A percentile compares a stretch with the other conserved stretches of the same genome.
Evolutionary conservation across 129 eudicot genomes (phyloP).

Genomic region (Artemisia argyi): DNA sequence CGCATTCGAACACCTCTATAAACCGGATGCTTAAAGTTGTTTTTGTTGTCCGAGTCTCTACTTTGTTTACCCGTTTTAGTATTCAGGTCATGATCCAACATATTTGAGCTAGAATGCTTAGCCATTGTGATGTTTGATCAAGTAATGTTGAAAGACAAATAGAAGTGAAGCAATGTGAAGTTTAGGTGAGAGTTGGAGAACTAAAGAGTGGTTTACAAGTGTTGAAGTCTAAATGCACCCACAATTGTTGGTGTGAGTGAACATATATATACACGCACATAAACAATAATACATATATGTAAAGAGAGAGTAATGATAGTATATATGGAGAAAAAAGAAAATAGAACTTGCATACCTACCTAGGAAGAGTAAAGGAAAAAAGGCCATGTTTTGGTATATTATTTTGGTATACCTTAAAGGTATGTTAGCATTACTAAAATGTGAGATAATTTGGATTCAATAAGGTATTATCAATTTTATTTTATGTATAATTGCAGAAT

Average conservation of each 20-base stretch:
- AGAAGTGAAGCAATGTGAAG: constrained; percentile 17
- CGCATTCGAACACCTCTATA: constrained; percentile 44
- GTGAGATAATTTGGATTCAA: no score
- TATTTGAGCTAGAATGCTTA: neutral
- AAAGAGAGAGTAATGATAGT: neutral
- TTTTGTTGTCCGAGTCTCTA: constrained; percentile 19
- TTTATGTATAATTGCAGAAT: no score
- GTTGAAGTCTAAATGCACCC: constrained; percentile 33
- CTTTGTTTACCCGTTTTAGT: constrained; percentile 18
- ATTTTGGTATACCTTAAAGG: no score
- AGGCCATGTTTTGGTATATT: no score
- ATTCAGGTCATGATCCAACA: neutral
- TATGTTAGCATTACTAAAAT: no score
- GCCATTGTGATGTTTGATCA: constrained; percentile 20
- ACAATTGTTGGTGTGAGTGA: constrained; percentile 31
- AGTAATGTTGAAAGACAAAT: constrained; percentile 11
- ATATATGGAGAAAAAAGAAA: neutral
- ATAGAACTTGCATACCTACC: constrained; percentile 10
- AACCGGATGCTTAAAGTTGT: constrained; percentile 30
- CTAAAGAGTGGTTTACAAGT: constrained; percentile 25
- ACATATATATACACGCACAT: constrained; percentile 15
- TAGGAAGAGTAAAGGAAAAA: no score
- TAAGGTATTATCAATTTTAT: no score
- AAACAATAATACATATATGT: neutral
- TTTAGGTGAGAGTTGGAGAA: constrained; percentile 19